A percentile compares a stretch with the other conserved stretches of the same genome.
These are phyloP conservation scores for Bolboschoenoplectus hybrid DNA, from an alignment of 202 grass and related monocot species.

Conservation along the genomic window DNA sequence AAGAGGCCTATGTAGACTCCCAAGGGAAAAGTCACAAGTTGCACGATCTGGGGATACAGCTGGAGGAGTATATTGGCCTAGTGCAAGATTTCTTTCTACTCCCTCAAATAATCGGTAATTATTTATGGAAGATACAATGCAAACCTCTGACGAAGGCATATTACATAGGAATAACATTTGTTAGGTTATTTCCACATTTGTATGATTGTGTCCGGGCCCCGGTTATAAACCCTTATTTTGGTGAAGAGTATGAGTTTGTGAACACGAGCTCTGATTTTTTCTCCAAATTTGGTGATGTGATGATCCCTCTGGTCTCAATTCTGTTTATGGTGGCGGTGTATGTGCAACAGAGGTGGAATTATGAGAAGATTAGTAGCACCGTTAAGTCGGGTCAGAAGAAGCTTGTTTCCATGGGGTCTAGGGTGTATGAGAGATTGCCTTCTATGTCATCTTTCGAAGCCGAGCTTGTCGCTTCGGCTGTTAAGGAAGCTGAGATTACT, in stretches of 20 bases:
- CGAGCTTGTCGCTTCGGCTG: conserved; percentile 59
- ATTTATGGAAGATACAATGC: conserved; percentile 86
- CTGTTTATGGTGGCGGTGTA: conserved; percentile 61
- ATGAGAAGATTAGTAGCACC: conserved; percentile 73
- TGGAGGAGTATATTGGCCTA: conserved; percentile 83
- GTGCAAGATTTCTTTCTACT: conserved; percentile 87
- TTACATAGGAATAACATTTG: conserved; percentile 74
- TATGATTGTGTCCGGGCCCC: conserved; percentile 83
- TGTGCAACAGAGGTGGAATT: conserved; percentile 90
- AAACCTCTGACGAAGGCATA: conserved; percentile 69
- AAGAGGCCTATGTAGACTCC: conserved; percentile 63
- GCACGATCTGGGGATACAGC: conserved; percentile 71
- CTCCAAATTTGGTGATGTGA: conserved; percentile 80
- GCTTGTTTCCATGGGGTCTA: conserved; percentile 78
- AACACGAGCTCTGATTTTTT: conserved; percentile 90
- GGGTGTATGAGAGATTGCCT: conserved; percentile 84
- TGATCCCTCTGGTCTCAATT: conserved; percentile 64
- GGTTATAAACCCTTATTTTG: conserved; percentile 90
- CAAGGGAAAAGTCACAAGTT: conserved; percentile 65
- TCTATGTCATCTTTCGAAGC: conserved; percentile 88
- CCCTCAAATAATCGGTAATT: conserved; percentile 80
- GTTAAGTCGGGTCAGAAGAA: conserved; percentile 79
- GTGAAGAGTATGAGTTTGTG: conserved; percentile 93
- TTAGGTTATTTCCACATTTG: conserved; percentile 80
- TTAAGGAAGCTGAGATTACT: conserved; percentile 37